Evolutionary conservation across 345 rosid genomes (phyloP), one percentile per base, ranked within the genome.

Genomic region (Citrus medica): DNA sequence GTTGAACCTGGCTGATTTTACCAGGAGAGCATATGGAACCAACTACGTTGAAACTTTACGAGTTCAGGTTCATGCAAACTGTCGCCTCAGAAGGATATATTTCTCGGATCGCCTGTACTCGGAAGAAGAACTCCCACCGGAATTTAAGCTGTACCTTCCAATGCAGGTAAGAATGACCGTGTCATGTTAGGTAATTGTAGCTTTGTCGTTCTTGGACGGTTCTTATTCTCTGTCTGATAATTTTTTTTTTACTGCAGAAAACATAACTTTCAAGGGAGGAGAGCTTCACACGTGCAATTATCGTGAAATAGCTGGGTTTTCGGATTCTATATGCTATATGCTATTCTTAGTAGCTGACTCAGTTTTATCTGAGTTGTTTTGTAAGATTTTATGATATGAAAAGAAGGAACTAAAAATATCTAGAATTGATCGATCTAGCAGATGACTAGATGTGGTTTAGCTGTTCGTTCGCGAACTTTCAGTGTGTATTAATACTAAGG

Each of bases 91-190:
- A 78, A 88, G 98, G 82, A 90, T 96, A 80, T 96, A 94, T 81
- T 96, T 96, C 85, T 89, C 99, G 2, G 97, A 92, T 63, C 95
- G 97, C 65, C 87, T 96, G 66, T 96, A 96, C 88, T 92, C 98
- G 0, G 99, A 96, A 71, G 99, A 94, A 86, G 99, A 96, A 83
- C 98, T 96, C 71, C 99, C 99, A 19, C 98, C 98, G 0, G 99
- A 96, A 77, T 96, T 96, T 69, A 96, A 92, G 78, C 89, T 96
- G 9, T 94, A 94, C 83, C 99, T 94, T 69, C 98, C 99, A 22
- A 79, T 91, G 89, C 99, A 94, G 95, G 98, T 91, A 76, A 79
- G 79, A 72, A 53, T 76, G 60, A 30, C 35, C 19, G 17, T 2
- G 25, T 21, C 42, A 51, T 42, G 7, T 24, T 35, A 70, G 51